phyloP scores from a whole-genome alignment of 257 asterid genomes.

The Nicotiana noctiflora region DNA sequence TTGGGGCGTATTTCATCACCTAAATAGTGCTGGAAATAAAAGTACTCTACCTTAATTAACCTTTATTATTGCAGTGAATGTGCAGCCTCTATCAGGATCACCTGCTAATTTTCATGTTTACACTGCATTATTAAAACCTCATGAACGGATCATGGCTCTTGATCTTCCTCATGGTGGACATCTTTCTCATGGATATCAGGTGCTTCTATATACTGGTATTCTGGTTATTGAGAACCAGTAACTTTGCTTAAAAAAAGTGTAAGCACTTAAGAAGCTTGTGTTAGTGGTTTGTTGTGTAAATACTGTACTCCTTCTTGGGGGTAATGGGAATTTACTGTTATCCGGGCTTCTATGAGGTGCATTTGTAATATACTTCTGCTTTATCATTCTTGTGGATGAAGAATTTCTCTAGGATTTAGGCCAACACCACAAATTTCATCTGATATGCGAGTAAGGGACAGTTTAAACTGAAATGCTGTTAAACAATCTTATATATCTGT shows the following conservation, averaged over 20 bases:
- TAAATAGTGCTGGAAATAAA: neutral
- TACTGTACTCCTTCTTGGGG: neutral
- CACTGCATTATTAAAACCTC: conserved; percentile 85
- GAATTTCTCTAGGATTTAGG: neutral
- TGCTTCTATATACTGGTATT: conserved; percentile 5
- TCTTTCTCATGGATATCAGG: conserved; percentile 95
- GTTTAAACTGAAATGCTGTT: neutral
- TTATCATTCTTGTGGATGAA: neutral
- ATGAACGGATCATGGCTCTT: conserved; percentile 88
- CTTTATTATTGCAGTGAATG: conserved; percentile 50
- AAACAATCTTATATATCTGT: neutral
- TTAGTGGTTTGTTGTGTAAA: neutral
- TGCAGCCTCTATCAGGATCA: conserved; percentile 86
- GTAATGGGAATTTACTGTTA: neutral
- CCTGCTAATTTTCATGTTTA: conserved; percentile 82
- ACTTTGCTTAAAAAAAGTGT: neutral
- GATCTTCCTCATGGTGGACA: conserved; percentile 98
- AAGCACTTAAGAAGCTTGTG: neutral
- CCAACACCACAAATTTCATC: neutral
- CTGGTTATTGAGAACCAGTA: neutral
- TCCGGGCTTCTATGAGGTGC: neutral
- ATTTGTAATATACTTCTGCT: neutral
- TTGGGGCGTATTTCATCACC: neutral
- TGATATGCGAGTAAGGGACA: neutral
- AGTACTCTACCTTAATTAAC: neutral